A percentile compares a stretch with the other conserved stretches of the same genome.
phyloP scores from a whole-genome alignment of 1,284 basidiomycete genomes.

The Ustilago cynodontis region DNA sequence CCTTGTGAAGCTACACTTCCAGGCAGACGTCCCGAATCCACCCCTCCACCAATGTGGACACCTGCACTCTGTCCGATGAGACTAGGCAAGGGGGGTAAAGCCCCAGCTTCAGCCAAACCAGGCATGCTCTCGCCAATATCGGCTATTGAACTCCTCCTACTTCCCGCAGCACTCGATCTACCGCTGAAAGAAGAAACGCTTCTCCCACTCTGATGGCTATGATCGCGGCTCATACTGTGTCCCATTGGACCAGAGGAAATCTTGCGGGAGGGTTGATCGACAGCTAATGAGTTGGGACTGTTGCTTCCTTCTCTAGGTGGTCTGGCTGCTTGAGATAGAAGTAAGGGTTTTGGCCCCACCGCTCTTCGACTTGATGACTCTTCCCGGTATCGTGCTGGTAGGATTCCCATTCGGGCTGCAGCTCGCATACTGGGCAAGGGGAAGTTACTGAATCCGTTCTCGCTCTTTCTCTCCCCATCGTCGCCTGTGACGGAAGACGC shows the following conservation, averaged over 20 bases:
- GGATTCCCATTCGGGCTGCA: conserved; percentile 49
- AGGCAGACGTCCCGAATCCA: background rate
- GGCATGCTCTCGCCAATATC: conserved; percentile 43
- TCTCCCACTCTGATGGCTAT: conserved; percentile 22
- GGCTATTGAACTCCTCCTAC: conserved; percentile 30
- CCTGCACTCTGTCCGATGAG: conserved; percentile 25
- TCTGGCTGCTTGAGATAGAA: conserved; percentile 51
- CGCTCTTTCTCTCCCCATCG: conserved; percentile 29
- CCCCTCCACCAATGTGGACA: background rate
- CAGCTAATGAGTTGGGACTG: conserved; percentile 11
- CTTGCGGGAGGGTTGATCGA: conserved; percentile 56
- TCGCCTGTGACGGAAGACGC: conserved; percentile 36
- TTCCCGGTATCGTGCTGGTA: conserved; percentile 29
- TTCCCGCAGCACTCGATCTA: conserved; percentile 22
- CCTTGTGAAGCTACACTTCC: conserved; percentile 10
- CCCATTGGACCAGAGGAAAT: conserved; percentile 60
- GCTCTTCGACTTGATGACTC: conserved; percentile 19
- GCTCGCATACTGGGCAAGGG: conserved; percentile 53
- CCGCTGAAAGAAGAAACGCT: conserved; percentile 28
- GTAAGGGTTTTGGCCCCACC: conserved; percentile 57
- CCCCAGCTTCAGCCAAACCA: conserved; percentile 13
- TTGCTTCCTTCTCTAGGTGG: conserved; percentile 57
- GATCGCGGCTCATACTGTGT: conserved; percentile 35
- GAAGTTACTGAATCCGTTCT: conserved; percentile 27
- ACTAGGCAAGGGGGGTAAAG: conserved; percentile 35